Evolutionary conservation across 257 asterid species (phyloP), one percentile per base, ranked within the genome.

Genomic region (Schizonepeta tenuifolia): DNA sequence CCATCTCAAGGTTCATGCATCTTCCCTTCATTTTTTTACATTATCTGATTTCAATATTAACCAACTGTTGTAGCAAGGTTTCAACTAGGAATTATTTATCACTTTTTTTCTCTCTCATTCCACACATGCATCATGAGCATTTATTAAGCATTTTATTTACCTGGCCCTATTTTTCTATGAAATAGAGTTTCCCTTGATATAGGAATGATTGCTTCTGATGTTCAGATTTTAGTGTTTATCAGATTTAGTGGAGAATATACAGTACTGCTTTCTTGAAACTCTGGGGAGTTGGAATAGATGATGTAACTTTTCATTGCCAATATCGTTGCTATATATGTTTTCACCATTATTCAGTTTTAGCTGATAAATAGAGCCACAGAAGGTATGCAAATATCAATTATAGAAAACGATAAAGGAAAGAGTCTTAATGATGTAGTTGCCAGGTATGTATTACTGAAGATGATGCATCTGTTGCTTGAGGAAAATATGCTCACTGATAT

Each of bases 1-100:
- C 71, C 54, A 50, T 53, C 65, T 35, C 43, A 33, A 46, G 83
- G 81, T 83, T 80, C 87, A 75, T 83, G 87, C n/a, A 83, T 78
- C 83, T 80, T 40, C 65, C 73, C 61, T 31, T 62, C 24, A 28
- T 21, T 21, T 56, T 36, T 54, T 57, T 77, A 50, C 76, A 17
- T 76, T 72, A 22, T 53, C 56, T 47, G 46, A 61, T 57, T 71
- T 49, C 33, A 67, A 66, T 35, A 67, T 59, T 64, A 55, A 33
- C 65, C 53, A 31, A 55, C 11, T 70, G 31, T 58, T 57, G 47
- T 55, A 38, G 15, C 18, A 24, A 56, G 62, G 59, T 50, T 51
- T 59, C 83, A 71, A 75, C 70, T 69, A 17, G 74, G 83, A 44
- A 26, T 76, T 55, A 21, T 73, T 73, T 38, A 66, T 58, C 46